phyloP scores from a whole-genome alignment of 1,284 basidiomycete species.

The Cryptococcus hybrid region DNA sequence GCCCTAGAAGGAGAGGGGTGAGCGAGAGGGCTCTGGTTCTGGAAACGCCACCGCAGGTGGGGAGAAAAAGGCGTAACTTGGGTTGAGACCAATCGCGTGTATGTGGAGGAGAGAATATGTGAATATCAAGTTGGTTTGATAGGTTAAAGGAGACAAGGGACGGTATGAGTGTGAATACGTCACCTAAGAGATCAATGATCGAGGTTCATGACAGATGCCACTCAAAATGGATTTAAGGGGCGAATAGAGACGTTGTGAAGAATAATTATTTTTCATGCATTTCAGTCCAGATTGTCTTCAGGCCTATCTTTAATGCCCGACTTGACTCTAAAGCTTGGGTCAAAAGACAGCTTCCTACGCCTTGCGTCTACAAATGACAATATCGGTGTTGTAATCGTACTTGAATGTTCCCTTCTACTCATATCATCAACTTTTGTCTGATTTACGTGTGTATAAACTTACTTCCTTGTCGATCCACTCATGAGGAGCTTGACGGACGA shows the following conservation, averaged over 20 bases:
- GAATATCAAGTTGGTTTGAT: neutral
- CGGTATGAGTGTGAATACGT: too few relatives aligned
- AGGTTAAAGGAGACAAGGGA: too few relatives aligned
- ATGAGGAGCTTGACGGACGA: slow-evolving; percentile 26
- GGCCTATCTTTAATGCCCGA: too few relatives aligned
- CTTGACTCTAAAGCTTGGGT: too few relatives aligned
- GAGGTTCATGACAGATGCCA: too few relatives aligned
- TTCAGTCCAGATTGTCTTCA: too few relatives aligned
- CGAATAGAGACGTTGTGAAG: too few relatives aligned
- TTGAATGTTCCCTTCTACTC: slow-evolving; percentile 36
- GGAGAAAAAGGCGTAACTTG: neutral
- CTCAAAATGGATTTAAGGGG: too few relatives aligned
- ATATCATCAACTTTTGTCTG: neutral
- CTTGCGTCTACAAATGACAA: slow-evolving; percentile 31
- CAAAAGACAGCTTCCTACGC: neutral
- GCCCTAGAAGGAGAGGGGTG: slow-evolving; percentile 7
- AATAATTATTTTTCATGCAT: too few relatives aligned
- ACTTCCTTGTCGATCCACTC: slow-evolving; percentile 43
- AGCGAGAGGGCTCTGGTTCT: slow-evolving; percentile 1
- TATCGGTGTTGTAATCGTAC: slow-evolving; percentile 37
- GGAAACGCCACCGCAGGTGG: slow-evolving; percentile 1
- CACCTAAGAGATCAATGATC: too few relatives aligned
- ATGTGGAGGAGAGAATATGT: neutral
- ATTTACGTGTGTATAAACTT: slow-evolving; percentile 5
- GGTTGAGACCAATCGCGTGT: neutral